Evolutionary conservation across 306 rosid genomes (phyloP).

Genomic region (Pyrus pyrifolia): DNA sequence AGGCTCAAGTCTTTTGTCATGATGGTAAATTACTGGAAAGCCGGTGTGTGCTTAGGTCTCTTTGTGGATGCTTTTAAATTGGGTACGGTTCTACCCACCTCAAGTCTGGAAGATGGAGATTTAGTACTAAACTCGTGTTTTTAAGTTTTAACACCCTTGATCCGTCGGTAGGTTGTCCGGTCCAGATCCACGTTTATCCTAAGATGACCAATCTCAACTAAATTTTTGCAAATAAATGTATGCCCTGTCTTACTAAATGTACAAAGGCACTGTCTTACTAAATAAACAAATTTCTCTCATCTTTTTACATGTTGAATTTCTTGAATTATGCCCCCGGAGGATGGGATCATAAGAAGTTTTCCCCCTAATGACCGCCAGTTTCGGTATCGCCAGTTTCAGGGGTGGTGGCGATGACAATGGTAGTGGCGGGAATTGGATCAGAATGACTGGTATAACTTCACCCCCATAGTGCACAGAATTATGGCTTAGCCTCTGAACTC

Average conservation of each 20-base stretch:
- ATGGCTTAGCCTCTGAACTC: neutral
- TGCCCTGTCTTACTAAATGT: neutral
- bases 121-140: neutral
- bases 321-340: neutral
- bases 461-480: neutral
- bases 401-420: neutral
- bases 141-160: neutral
- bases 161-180: neutral
- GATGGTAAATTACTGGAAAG: constrained; percentile 91
- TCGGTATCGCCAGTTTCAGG: neutral
- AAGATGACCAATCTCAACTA: neutral
- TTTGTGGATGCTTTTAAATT: constrained; percentile 95
- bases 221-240: neutral
- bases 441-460: neutral
- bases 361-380: neutral
- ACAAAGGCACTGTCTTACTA: neutral
- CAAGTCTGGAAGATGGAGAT: neutral
- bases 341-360: neutral
- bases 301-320: neutral
- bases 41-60: constrained; percentile 94
- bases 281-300: neutral
- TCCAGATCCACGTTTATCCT: neutral
- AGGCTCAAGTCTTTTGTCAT: constrained; percentile 66
- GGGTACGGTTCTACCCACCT: constrained; percentile 34
- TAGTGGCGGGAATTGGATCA: neutral